These are phyloP conservation scores for Botryotinia calthae DNA, from an alignment of 2,329 filamentous ascomycete genomes.

Conservation along the genomic window DNA sequence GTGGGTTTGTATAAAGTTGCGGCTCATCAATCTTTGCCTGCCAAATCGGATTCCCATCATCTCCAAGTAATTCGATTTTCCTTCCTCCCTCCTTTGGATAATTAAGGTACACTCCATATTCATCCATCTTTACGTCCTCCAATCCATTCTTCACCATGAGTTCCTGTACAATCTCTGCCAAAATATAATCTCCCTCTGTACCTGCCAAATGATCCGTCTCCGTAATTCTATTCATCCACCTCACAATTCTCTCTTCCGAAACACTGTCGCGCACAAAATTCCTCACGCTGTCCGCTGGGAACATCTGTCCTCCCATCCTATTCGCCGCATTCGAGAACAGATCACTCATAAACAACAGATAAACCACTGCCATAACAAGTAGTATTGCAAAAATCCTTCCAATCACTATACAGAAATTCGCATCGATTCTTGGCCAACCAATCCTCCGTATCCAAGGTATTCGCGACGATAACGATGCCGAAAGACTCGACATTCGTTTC, in stretches of 20 bases:
- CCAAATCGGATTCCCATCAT: constrained; percentile 66
- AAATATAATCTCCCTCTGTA: constrained; percentile 85
- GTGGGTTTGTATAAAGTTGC: constrained; percentile 59
- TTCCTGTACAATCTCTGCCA: constrained; percentile 80
- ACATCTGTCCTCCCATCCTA: constrained; percentile 66
- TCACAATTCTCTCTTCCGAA: constrained; percentile 65
- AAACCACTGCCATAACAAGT: constrained; percentile 73
- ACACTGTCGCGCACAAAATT: constrained; percentile 71
- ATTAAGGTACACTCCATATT: constrained; percentile 88
- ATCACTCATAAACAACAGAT: constrained; percentile 82
- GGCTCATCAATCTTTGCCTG: constrained; percentile 81
- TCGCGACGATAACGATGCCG: constrained; percentile 34
- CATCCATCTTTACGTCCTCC: constrained; percentile 72
- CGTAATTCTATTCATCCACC: constrained; percentile 74
- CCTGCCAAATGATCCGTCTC: constrained; percentile 87
- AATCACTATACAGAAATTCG: constrained; percentile 56
- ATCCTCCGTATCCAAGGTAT: constrained; percentile 37
- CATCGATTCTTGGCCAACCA: constrained; percentile 36
- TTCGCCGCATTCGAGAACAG: constrained; percentile 67
- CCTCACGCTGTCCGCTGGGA: constrained; percentile 80
- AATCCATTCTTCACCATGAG: constrained; percentile 71
- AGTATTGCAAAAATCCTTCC: constrained; percentile 73
- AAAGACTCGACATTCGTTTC: constrained; percentile 41
- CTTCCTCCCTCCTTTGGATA: constrained; percentile 78
- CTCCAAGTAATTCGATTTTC: constrained; percentile 74